These are phyloP conservation scores for Syzygium jambos DNA, from an alignment of 345 rosid genomes.

Conservation along the genomic window DNA sequence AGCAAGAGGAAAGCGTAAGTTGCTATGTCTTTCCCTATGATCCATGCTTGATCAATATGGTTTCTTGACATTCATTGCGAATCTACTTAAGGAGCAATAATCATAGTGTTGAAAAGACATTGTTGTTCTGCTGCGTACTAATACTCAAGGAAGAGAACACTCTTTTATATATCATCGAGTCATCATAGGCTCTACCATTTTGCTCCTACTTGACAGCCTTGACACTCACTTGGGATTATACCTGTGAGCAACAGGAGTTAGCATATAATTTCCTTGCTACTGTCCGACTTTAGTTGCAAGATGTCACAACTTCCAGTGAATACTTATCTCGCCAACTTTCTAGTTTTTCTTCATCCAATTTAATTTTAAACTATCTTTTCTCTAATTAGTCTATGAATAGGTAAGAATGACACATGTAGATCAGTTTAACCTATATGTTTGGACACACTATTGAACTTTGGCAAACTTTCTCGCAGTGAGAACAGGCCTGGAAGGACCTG, in stretches of 20 bases:
- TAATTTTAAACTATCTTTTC: neutral
- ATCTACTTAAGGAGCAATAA: neutral
- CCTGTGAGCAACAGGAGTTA: neutral
- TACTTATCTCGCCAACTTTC: neutral
- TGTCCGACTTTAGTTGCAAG: neutral
- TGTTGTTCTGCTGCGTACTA: neutral
- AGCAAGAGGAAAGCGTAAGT: conserved; percentile 43
- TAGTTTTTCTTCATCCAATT: neutral
- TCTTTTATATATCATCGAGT: neutral
- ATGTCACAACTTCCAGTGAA: neutral
- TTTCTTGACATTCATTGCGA: neutral
- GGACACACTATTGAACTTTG: conserved; percentile 1
- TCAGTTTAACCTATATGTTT: neutral
- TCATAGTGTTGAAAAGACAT: neutral
- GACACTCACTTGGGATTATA: neutral
- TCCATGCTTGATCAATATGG: neutral
- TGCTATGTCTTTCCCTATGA: neutral
- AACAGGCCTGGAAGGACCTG: conserved; percentile 96
- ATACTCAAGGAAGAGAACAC: neutral
- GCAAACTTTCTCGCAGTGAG: conserved; percentile 34
- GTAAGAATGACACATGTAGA: neutral
- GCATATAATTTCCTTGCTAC: neutral
- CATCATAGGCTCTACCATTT: neutral
- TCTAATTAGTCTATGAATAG: neutral
- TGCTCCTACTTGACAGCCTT: neutral